Evolutionary conservation across 257 asterid genomes (phyloP).

Genomic region (Nicotiana knightiana): DNA sequence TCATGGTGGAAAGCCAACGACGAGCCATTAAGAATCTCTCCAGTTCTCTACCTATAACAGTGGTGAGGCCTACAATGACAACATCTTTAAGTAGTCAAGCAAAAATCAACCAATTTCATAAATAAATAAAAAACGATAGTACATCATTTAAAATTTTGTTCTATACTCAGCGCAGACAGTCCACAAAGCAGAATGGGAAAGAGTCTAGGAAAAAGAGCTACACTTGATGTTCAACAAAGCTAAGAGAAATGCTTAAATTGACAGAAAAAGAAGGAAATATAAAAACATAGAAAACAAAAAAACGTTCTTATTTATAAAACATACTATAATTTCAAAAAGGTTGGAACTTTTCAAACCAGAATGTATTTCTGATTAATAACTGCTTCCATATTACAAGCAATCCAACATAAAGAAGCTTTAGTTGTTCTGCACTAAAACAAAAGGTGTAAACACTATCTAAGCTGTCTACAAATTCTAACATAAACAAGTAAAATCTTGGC

Average conservation of each 20-base stretch:
- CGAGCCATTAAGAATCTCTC: not conserved
- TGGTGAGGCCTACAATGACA: conserved; percentile 1
- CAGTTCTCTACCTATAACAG: not conserved
- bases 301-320: no score
- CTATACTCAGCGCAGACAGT: not conserved
- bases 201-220: not conserved
- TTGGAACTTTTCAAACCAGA: no score
- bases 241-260: no score
- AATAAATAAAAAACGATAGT: no score
- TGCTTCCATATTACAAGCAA: no score
- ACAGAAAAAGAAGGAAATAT: no score
- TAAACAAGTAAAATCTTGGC: not conserved
- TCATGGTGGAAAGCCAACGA: not conserved
- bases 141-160: not conserved
- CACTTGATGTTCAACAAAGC: not conserved
- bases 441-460: not conserved
- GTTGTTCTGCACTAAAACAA: not conserved
- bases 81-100: not conserved
- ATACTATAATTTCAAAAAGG: no score
- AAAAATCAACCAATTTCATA: not conserved
- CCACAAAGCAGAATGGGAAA: not conserved
- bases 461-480: not conserved
- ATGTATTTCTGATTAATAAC: no score
- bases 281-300: no score
- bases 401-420: no score